Evolutionary conservation across 2,329 filamentous ascomycete species (phyloP), one percentile per base, ranked within the genome.

Genomic region (Alternaria infectoria): DNA sequence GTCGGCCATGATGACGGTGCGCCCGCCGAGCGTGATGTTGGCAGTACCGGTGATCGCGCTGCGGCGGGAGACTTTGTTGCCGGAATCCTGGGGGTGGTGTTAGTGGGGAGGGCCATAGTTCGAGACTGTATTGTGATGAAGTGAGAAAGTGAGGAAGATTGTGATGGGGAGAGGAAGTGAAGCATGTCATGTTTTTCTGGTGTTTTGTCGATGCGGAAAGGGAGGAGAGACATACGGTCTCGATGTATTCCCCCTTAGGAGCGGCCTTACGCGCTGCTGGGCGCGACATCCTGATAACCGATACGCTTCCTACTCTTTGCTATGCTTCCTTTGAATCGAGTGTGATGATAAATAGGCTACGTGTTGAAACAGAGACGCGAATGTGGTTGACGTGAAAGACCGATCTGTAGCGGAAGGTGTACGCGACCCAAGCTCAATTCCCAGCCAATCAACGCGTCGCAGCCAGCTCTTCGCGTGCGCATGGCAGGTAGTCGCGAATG

Each of bases 11-110:
- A 99, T 97, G 66, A 98, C 93, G 1, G 94, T 97, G 82, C 81
- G 97, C 67, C 96, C 96, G 71, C 93, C 96, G 2, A 99, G 91
- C 81, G 97, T 97, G 82, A 99, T 98, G 82, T 98, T 97, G 73
- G 97, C 93, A 21, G 95, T 97, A 74, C 96, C 96, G 75, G 97
- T 92, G 72, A 99, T 93, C 77, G 91, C 90, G 66, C 93, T 92
- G 71, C 93, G 93, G 70, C 96, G 93, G 43, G 94, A 95, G 74
- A 99, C 96, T 84, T 98, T 98, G 87, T 99, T 99, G 70, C 96
- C 96, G 3, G 94, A 97, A 82, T 98, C 95, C 94, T 97, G 32
- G 23, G 32, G 10, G 17, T 36, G 17, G 15, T 17, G 23, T 21
- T 44, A 26, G 19, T 32, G 15, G 4, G 32, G 32, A 32, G 5